A percentile compares a stretch with the other conserved stretches of the same genome.
These are phyloP conservation scores for Echinochloa phyllopogon DNA, from an alignment of 176 grass and related monocot species.

Conservation along the genomic window DNA sequence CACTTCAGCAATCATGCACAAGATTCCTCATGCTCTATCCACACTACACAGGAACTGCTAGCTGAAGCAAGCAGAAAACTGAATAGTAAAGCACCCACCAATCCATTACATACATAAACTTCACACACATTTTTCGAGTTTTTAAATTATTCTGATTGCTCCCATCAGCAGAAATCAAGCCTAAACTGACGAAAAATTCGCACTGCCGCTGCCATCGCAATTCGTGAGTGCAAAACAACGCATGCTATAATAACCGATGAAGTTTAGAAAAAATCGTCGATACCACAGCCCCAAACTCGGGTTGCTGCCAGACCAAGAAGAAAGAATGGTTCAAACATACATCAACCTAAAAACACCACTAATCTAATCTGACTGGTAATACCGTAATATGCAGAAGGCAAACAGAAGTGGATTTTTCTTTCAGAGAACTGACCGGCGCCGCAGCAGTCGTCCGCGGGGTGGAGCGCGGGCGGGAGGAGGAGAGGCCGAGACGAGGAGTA, in stretches of 20 bases:
- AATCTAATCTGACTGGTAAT: neutral
- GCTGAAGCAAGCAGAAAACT: neutral
- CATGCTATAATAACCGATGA: neutral
- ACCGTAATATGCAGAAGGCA: neutral
- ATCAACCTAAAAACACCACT: neutral
- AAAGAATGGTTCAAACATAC: neutral
- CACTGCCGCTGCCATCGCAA: neutral
- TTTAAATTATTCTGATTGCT: neutral
- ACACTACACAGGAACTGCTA: neutral
- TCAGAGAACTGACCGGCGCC: slow-evolving; percentile 37
- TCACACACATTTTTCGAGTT: neutral
- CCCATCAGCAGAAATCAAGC: neutral
- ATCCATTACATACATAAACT: neutral
- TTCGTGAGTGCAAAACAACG: neutral
- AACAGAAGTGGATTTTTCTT: neutral
- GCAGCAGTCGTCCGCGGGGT: neutral
- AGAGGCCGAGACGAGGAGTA: neutral
- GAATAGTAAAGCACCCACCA: neutral
- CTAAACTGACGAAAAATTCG: neutral
- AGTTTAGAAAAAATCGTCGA: neutral
- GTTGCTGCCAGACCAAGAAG: neutral
- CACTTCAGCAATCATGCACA: neutral
- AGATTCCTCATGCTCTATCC: neutral
- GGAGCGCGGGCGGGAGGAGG: neutral
- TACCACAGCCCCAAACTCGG: neutral